Base-by-base conservation (phyloP, 2,329 filamentous ascomycete species). In the Penicillium janthinellum region DNA sequence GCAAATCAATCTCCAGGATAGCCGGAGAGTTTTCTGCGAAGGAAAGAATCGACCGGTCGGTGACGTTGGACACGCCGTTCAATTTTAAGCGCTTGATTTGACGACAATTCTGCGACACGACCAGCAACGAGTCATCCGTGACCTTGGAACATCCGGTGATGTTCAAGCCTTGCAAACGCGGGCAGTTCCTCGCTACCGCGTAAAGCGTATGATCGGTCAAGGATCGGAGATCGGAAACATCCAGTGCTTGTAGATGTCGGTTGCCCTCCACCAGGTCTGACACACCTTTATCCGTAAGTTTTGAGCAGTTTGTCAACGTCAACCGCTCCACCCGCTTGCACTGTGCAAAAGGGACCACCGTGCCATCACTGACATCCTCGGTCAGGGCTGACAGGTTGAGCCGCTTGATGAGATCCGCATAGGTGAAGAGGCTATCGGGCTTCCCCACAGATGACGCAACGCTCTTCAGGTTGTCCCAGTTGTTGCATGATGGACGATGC, bases 1-100 rank as follows among this genome's bases (percentile, higher is more conserved):
- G 91, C 14, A 99, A 85, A 73, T 99, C 95, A 62, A 99, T 96
- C 76, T 99, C 95, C 63, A 99, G 88, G 35, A 99, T 92, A 66
- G 96, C 94, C 12, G 88, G 91, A 74, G 94, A 97, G 76, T 96
- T 86, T 48, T 88, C 83, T 5, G 95, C 94, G 73, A 99, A 96
- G 3, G 92, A 90, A 59, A 91, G 81, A 64, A 98, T 88, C 6
- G 92, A 89, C 51, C 84, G 83, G 73, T 98, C 92, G 41, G 90
- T 92, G 37, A 97, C 81, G 76, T 96, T 90, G n/a, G 79, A 77
- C 73, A 95, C 96, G 58, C 93, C 90, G 76, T 98, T 99, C 62
- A 99, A 84, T 85, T 99, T 99, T 67, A 99, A 84, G 72, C 92
- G 83, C 79, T 97, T 98, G 67, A 99, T 86, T 71, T 90, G 91